Percentiles rank a stretch among this genome's conserved stretches.
These are phyloP conservation scores for Candida anglica DNA, from an alignment of 805 yeast species.

Conservation along the genomic window DNA sequence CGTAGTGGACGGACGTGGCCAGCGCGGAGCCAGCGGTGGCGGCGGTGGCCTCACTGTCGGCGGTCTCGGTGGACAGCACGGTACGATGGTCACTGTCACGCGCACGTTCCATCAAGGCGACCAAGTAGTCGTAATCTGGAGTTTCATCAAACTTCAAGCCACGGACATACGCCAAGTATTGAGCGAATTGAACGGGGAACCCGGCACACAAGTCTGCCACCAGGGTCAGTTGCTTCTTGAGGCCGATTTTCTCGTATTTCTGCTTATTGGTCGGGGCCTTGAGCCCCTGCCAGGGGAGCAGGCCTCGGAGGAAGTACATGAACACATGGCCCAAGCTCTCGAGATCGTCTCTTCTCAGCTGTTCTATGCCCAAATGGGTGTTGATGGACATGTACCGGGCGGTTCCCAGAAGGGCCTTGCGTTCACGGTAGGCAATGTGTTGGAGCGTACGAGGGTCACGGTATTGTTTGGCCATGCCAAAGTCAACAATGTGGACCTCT, in stretches of 20 bases:
- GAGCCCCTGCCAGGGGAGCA: slow-evolving; percentile 97
- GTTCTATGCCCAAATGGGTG: slow-evolving; percentile 96
- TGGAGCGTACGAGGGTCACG: slow-evolving; percentile 94
- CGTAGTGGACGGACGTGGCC: slow-evolving; percentile 62
- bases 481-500: slow-evolving; percentile 85
- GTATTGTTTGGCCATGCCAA: slow-evolving; percentile 98
- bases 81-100: background rate
- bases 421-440: slow-evolving; percentile 95
- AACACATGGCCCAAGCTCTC: slow-evolving; percentile 97
- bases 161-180: slow-evolving; percentile 85
- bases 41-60: background rate
- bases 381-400: slow-evolving; percentile 98
- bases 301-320: slow-evolving; percentile 90
- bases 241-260: slow-evolving; percentile 96
- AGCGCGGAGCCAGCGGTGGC: background rate
- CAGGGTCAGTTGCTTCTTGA: slow-evolving; percentile 87
- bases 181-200: slow-evolving; percentile 88
- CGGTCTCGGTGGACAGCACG: background rate
- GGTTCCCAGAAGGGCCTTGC: slow-evolving; percentile 93
- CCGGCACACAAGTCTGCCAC: slow-evolving; percentile 84
- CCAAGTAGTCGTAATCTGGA: slow-evolving; percentile 88
- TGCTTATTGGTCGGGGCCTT: slow-evolving; percentile 98
- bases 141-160: slow-evolving; percentile 87
- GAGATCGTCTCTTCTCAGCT: slow-evolving; percentile 91
- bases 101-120: slow-evolving; percentile 74